phyloP scores from a whole-genome alignment of 176 grass and related monocot genomes.

The Alloteropsis semialata region DNA sequence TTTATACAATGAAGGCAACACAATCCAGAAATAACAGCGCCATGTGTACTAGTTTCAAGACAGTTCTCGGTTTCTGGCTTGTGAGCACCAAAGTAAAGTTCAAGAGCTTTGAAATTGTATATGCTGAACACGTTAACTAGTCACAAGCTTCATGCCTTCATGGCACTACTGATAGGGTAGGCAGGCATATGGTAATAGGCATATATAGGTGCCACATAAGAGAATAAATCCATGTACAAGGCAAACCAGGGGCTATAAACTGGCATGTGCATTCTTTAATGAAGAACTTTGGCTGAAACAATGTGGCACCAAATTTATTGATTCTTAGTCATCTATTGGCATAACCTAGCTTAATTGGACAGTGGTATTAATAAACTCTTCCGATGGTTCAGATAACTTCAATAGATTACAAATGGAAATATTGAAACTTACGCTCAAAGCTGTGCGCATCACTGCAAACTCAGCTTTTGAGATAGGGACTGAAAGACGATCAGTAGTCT shows the following conservation, averaged over 20 bases:
- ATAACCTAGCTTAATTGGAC: neutral
- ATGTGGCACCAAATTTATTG: neutral
- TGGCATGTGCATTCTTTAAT: neutral
- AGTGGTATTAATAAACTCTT: neutral
- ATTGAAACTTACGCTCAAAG: conserved; percentile 75
- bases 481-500: conserved; percentile 71
- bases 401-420: conserved; percentile 7
- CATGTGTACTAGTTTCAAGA: neutral
- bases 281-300: neutral
- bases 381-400: neutral
- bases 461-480: conserved; percentile 83
- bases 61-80: too few species aligned
- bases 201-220: neutral
- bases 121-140: neutral
- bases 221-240: neutral
- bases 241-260: neutral
- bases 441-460: conserved; percentile 78
- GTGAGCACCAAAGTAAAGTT: neutral
- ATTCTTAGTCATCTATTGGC: conserved; percentile 1
- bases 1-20: neutral
- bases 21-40: neutral
- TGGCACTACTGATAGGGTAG: neutral
- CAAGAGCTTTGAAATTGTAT: neutral
- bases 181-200: neutral
- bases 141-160: neutral